Evolutionary conservation across 2,329 filamentous ascomycete species (phyloP), one percentile per base, ranked within the genome.

Genomic region (Daldinia sp.): DNA sequence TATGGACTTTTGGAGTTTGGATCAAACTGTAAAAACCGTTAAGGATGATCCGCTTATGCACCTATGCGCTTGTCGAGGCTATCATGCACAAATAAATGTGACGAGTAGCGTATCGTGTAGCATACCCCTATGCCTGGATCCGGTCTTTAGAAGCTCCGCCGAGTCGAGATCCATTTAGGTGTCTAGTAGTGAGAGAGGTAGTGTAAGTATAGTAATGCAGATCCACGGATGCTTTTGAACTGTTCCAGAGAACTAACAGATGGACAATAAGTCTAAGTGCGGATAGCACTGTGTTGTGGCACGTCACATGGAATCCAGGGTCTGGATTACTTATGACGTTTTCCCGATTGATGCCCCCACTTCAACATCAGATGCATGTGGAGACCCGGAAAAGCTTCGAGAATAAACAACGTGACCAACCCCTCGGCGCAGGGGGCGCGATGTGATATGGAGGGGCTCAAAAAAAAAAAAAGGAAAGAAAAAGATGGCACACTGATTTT

Each of bases 321-420:
- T 67, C 64, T 64, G 54, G 43, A 61, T 53, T 67, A 27, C 39
- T 45, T 45, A 67, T 67, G 64, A 67, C 64, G 64, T 67, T 67
- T 67, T 67, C 61, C 64, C 61, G 64, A 64, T 52, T 58, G 37
- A 48, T n/a, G 32, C 58, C 64, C 61, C 64, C 61, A 64, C 64
- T 52, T 59, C 39, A 58, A 57, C 51, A 64, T 62, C 51, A 67
- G 64, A 62, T 64, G 61, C 54, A 62, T 61, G 64, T 66, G 64
- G 64, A 50, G 64, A 64, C 64, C 53, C 64, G 61, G 58, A 67
- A 67, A 64, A 67, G 64, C 58, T 67, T 67, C 64, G 58, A 67
- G 59, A 67, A 61, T 64, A 56, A 61, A 56, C 54, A 62, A 60
- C 58, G 64, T 67, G 64, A 67, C 58, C 64, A 62, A 61, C 61